These are phyloP conservation scores for Hygrophila difformis DNA, from an alignment of 257 asterid genomes.

Conservation along the genomic window DNA sequence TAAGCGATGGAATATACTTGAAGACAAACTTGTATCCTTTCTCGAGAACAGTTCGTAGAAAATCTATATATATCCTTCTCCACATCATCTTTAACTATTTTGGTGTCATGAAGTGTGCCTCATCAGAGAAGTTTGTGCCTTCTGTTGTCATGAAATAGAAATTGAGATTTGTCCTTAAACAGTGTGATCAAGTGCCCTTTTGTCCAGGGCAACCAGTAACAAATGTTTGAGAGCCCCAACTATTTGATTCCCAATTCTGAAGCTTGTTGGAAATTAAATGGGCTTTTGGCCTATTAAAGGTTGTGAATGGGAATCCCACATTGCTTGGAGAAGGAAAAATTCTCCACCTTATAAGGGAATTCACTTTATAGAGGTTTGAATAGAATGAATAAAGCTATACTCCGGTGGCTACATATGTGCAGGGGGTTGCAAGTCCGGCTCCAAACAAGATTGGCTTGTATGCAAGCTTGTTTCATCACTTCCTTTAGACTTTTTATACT, in stretches of 20 bases:
- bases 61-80: conserved; percentile 41
- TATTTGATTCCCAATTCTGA: conserved; percentile 39
- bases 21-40: conserved; percentile 44
- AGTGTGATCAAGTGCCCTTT: conserved; percentile 31
- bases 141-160: conserved; percentile 30
- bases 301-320: no score
- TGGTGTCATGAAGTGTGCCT: conserved; percentile 30
- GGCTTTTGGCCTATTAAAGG: no score
- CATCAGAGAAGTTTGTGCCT: conserved; percentile 30
- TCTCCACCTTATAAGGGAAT: no score
- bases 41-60: conserved; percentile 32
- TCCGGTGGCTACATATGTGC: no score
- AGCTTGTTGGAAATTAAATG: no score
- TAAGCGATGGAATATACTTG: conserved; percentile 21
- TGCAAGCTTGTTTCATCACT: no score
- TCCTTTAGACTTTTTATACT: no score
- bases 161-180: conserved; percentile 22
- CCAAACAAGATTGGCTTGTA: no score
- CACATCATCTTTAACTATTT: conserved; percentile 46
- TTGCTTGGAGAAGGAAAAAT: no score
- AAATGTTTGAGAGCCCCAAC: conserved; percentile 33
- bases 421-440: no score
- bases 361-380: no score
- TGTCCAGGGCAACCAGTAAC: conserved; percentile 42
- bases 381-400: no score